These are phyloP conservation scores for Phytophthora lateralis DNA, from an alignment of 352 stramenopile species.

Conservation along the genomic window DNA sequence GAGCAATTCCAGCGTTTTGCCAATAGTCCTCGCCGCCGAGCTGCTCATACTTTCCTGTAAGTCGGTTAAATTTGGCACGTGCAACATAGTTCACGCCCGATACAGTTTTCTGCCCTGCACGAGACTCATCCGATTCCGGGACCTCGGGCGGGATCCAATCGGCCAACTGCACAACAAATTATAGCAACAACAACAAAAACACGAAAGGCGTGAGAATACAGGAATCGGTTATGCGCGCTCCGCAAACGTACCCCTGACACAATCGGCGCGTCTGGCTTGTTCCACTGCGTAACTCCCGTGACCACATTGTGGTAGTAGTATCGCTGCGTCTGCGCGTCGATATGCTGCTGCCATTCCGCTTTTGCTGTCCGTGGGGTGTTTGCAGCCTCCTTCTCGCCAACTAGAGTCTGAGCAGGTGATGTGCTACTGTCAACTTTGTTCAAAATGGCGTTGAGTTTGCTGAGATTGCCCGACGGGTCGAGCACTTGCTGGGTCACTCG, in stretches of 20 bases:
- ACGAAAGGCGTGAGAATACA: conserved; percentile 6
- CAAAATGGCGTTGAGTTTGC: conserved; percentile 75
- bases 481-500: conserved; percentile 67
- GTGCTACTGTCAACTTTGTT: conserved; percentile 52
- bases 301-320: conserved; percentile 88
- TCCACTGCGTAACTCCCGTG: conserved; percentile 82
- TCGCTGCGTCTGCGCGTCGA: conserved; percentile 76
- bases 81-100: conserved; percentile 71
- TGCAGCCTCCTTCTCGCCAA: not conserved
- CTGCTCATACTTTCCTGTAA: conserved; percentile 79
- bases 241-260: conserved; percentile 64
- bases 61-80: conserved; percentile 78
- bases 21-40: conserved; percentile 72
- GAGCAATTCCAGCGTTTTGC: conserved; percentile 55
- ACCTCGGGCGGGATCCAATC: conserved; percentile 78
- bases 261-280: conserved; percentile 68
- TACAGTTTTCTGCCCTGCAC: conserved; percentile 40
- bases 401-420: not conserved
- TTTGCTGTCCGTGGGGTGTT: conserved; percentile 24
- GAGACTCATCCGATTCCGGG: conserved; percentile 25
- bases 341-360: conserved; percentile 84
- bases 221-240: not conserved
- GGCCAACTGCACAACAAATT: conserved; percentile 48
- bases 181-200: not conserved
- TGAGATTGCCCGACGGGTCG: conserved; percentile 72